Base-by-base conservation (phyloP, 179 eudicot genomes). In the Beta macrorhiza region DNA sequence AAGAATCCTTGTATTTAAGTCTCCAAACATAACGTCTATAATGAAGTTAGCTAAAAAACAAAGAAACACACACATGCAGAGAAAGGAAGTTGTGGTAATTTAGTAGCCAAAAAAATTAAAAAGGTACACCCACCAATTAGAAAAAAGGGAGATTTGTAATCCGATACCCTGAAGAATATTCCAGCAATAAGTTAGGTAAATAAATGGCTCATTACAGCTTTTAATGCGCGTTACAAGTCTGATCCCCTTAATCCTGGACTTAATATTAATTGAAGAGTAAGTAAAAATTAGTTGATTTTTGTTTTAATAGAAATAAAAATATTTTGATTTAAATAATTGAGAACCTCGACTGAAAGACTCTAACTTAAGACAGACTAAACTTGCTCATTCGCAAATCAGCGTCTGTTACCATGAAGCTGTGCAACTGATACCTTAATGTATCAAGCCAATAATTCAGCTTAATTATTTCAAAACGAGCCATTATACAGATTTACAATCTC, bases 101-200 rank as follows among this genome's bases (percentile, higher is more conserved):
- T 16, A 65, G 1, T 10, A 11, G 7, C 17, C 32, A 29, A 29
- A 29, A 22, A 1, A 13, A 25, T 25, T 37, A 3, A 64, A 25
- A 49, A 49, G 53, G 53, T 59, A 25, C 1, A 16, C 29, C 10
- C 67, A 20, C 13, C 13, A 63, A 63, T n/a, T 22, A 58, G 19
- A 44, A 16, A 42, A 29, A 77, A 59, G 17, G 0, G 16, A n/a
- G 32, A 37, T 37, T 79, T 15, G 2, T 49, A 1, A 47, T 29
- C 14, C 56, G 51, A 72, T 72, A 49, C 82, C n/a, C 1, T 51
- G 80, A 16, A 78, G 59, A 68, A 82, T 76, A 82, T 76, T 76
- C 80, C 71, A 76, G 32, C 72, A 76, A 52, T 72, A 42, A 62
- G 82, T 67, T 71, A 62, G 61, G 62, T 64, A 59, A 61, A 47